These are phyloP conservation scores for Phaseolus coccineus DNA, from an alignment of 331 rosid genomes.

Conservation along the genomic window DNA sequence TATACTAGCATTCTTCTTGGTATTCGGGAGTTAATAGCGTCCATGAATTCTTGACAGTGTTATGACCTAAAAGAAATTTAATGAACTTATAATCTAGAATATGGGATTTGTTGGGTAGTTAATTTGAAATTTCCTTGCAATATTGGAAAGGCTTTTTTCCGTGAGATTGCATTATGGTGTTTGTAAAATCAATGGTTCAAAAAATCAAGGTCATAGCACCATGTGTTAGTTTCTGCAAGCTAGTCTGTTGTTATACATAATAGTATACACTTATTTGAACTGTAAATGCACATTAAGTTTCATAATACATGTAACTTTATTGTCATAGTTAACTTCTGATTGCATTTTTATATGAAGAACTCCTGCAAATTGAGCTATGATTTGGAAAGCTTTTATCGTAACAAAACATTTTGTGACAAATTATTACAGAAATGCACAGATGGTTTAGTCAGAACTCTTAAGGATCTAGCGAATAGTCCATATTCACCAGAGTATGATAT, in stretches of 20 bases:
- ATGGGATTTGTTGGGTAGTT: constrained; percentile 17
- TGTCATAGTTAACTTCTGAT: constrained; percentile 4
- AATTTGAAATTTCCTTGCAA: constrained; percentile 19
- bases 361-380: constrained; percentile 18
- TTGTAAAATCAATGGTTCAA: constrained; percentile 13
- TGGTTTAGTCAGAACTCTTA: constrained; percentile 84
- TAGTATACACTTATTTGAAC: constrained; percentile 8
- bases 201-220: constrained; percentile 8
- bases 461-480: constrained; percentile 89
- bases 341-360: constrained; percentile 30
- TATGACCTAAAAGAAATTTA: not conserved
- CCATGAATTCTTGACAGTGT: constrained; percentile 22
- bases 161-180: constrained; percentile 8
- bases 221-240: constrained; percentile 31
- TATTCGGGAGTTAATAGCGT: constrained; percentile 19
- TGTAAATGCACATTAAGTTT: constrained; percentile 41
- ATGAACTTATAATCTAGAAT: constrained; percentile 34
- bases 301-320: constrained; percentile 15
- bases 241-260: constrained; percentile 26
- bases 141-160: constrained; percentile 27
- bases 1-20: constrained; percentile 25
- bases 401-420: constrained; percentile 40
- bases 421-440: constrained; percentile 86
- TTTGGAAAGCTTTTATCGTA: constrained; percentile 38
- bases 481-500: constrained; percentile 96